phyloP scores from a whole-genome alignment of 768 basidiomycete genomes.

The Flagelloscypha sp. region DNA sequence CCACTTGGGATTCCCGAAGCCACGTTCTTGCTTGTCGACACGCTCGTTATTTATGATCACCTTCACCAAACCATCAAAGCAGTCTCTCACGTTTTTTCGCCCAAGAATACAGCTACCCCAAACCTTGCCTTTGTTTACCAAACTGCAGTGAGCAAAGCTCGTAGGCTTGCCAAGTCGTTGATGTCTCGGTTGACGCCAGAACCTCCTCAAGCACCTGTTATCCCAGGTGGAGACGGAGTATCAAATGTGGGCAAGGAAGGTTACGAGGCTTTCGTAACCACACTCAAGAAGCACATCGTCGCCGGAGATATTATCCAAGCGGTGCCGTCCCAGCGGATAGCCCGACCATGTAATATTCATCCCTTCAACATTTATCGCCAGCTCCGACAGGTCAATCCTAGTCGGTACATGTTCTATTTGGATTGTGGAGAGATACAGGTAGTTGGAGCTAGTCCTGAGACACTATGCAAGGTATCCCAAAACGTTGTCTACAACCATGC shows the following conservation, averaged over 20 bases:
- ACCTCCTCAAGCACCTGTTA: conserved; percentile 55
- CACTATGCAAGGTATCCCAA: conserved; percentile 88
- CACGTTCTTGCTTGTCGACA: conserved; percentile 94
- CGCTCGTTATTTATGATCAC: conserved; percentile 94
- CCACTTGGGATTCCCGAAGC: conserved; percentile 87
- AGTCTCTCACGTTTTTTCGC: conserved; percentile 91
- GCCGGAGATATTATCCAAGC: conserved; percentile 99
- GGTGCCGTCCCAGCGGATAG: conserved; percentile 88
- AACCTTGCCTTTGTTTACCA: conserved; percentile 83
- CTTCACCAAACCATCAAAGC: conserved; percentile 92
- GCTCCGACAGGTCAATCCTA: conserved; percentile 90
- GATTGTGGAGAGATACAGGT: conserved; percentile 90
- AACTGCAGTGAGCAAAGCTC: conserved; percentile 75
- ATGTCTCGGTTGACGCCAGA: conserved; percentile 47
- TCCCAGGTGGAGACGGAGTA: conserved; percentile 54
- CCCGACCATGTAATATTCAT: conserved; percentile 79
- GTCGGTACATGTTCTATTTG: conserved; percentile 98
- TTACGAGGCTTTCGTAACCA: conserved; percentile 86
- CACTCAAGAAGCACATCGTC: conserved; percentile 88
- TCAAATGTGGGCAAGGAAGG: conserved; percentile 94
- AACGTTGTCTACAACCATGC: conserved; percentile 96
- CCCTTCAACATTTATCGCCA: conserved; percentile 97
- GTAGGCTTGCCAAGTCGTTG: conserved; percentile 69
- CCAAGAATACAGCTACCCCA: conserved; percentile 53
- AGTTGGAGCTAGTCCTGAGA: conserved; percentile 98